Percentiles rank a stretch among this genome's conserved stretches.
Conservation (phyloP, 140 eudicot genomes). For the Bidens hawaiensis region DNA sequence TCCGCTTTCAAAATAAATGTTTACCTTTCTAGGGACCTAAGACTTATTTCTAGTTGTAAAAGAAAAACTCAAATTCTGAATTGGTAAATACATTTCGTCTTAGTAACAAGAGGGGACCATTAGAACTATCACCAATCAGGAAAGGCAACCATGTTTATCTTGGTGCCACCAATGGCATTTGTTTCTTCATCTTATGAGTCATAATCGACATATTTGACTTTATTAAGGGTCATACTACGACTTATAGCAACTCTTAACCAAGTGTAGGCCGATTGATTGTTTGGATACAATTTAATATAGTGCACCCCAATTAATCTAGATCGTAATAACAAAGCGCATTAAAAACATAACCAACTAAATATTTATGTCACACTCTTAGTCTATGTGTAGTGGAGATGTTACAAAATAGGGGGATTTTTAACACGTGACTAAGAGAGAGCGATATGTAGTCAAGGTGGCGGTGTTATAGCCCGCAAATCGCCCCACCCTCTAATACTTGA, state of each 20-base stretch:
- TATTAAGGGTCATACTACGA: not conserved
- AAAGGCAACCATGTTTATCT: not conserved
- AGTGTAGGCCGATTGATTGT: not conserved
- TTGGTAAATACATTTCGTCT: not conserved
- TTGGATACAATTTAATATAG: not conserved
- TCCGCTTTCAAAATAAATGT: no score
- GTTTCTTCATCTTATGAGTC: not conserved
- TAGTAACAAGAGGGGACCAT: not conserved
- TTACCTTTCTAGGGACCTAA: no score
- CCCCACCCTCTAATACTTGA: no score
- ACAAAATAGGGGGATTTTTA: no score
- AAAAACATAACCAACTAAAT: not conserved
- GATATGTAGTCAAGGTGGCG: no score
- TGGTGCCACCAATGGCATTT: not conserved
- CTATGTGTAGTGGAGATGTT: no score
- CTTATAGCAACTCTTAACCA: not conserved
- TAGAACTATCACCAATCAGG: not conserved
- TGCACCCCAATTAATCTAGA: not conserved
- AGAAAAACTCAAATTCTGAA: not conserved
- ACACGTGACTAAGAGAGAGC: no score
- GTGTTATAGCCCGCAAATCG: no score
- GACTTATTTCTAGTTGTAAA: not conserved
- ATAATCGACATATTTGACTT: not conserved
- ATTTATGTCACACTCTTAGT: constrained; percentile 1
- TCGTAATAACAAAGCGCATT: not conserved